A percentile compares a stretch with the other conserved stretches of the same genome.
These are phyloP conservation scores for Hortiboletus rubellus DNA, from an alignment of 1,284 basidiomycete genomes.

Conservation along the genomic window DNA sequence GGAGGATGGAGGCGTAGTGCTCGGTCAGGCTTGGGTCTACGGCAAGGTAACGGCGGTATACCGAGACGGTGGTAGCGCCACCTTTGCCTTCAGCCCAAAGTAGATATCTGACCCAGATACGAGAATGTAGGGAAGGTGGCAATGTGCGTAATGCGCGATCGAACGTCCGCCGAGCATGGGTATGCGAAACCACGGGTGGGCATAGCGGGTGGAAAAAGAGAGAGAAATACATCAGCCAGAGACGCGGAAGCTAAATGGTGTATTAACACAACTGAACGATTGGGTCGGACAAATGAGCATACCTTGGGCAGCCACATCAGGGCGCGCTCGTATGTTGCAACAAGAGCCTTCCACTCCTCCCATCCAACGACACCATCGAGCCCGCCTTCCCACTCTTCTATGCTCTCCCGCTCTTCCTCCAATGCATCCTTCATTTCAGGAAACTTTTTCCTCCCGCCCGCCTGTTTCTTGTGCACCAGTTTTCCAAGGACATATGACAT, in stretches of 20 bases:
- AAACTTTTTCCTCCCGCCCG: slow-evolving; percentile 85
- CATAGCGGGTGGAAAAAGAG: slow-evolving; percentile 91
- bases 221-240: slow-evolving; percentile 94
- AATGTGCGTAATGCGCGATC: slow-evolving; percentile 94
- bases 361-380: slow-evolving; percentile 88
- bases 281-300: slow-evolving; percentile 28
- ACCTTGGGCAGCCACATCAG: slow-evolving; percentile 93
- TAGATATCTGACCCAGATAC: slow-evolving; percentile 95
- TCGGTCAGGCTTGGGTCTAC: slow-evolving; percentile 87
- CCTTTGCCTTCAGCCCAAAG: slow-evolving; percentile 88
- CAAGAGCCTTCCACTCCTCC: slow-evolving; percentile 91
- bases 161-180: slow-evolving; percentile 91
- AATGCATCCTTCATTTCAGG: slow-evolving; percentile 86
- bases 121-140: slow-evolving; percentile 90
- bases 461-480: slow-evolving; percentile 65
- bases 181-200: slow-evolving; percentile 80
- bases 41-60: slow-evolving; percentile 89
- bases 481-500: slow-evolving; percentile 88
- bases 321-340: slow-evolving; percentile 89
- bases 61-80: slow-evolving; percentile 81
- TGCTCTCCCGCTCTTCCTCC: slow-evolving; percentile 78
- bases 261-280: slow-evolving; percentile 8
- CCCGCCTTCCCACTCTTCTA: slow-evolving; percentile 81
- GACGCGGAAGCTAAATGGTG: slow-evolving; percentile 72
- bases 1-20: slow-evolving; percentile 76